Evolutionary conservation across 2,329 filamentous ascomycete species (phyloP).

Genomic region (Pseudogymnoascus verrucosus): DNA sequence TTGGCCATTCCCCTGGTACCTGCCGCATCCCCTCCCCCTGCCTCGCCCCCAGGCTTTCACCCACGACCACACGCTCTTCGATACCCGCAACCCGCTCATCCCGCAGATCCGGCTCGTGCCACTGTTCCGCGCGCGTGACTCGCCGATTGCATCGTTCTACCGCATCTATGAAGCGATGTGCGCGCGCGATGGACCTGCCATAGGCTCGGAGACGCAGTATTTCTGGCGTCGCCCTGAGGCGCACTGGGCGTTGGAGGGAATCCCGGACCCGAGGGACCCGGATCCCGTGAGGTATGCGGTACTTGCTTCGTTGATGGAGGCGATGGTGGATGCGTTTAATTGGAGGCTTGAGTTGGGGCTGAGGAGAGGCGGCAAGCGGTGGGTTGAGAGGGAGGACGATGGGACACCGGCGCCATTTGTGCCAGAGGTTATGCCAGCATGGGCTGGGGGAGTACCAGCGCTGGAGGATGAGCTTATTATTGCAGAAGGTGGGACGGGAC

Average conservation of each 20-base stretch:
- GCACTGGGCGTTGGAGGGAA: slow-evolving; percentile 19
- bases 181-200: slow-evolving; percentile 15
- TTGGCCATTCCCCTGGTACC: slow-evolving; percentile 8
- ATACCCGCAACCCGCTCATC: background rate
- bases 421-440: slow-evolving; percentile 7
- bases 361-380: slow-evolving; percentile 16
- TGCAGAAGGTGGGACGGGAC: background rate
- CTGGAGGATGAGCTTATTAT: background rate
- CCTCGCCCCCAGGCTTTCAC: slow-evolving; percentile 35
- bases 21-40: slow-evolving; percentile 17
- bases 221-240: slow-evolving; percentile 22
- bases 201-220: slow-evolving; percentile 18
- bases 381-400: slow-evolving; percentile 14
- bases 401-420: slow-evolving; percentile 16
- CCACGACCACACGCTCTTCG: slow-evolving; percentile 36
- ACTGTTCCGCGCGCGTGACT: slow-evolving; percentile 19
- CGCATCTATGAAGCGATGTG: slow-evolving; percentile 23
- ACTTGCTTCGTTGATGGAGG: slow-evolving; percentile 22
- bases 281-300: slow-evolving; percentile 26
- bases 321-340: slow-evolving; percentile 24
- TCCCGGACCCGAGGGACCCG: slow-evolving; percentile 23
- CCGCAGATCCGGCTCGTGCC: slow-evolving; percentile 1
- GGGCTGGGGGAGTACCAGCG: background rate
- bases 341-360: slow-evolving; percentile 21
- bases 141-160: slow-evolving; percentile 22